Conservation (phyloP, 2,329 filamentous ascomycete genomes). For the Pseudocercospora eumusae region DNA sequence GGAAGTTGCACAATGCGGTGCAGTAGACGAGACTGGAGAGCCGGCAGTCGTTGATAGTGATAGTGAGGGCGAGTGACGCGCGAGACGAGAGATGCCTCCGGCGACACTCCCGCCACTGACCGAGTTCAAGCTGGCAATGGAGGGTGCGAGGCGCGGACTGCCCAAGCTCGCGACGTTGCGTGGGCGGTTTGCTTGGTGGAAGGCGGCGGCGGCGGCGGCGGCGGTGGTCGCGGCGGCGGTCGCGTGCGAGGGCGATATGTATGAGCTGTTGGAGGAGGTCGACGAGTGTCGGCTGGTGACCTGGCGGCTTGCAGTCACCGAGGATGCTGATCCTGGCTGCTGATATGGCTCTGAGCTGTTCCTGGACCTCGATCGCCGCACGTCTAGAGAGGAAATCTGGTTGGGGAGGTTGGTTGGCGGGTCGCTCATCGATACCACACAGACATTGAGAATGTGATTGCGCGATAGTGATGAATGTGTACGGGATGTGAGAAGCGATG, state of each 20-base stretch:
- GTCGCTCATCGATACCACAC: conserved; percentile 55
- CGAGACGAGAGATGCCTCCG: conserved; percentile 58
- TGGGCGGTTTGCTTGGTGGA: conserved; percentile 58
- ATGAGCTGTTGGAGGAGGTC: conserved; percentile 56
- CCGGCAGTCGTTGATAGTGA: conserved; percentile 55
- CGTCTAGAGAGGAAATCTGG: conserved; percentile 26
- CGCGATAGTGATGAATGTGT: conserved; percentile 11
- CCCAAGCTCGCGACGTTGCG: conserved; percentile 58
- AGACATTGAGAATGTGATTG: conserved; percentile 31
- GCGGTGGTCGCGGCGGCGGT: conserved; percentile 44
- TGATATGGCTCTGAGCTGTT: conserved; percentile 22
- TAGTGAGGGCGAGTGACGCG: conserved; percentile 61
- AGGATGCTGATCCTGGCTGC: conserved; percentile 58
- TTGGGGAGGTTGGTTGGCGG: conserved; percentile 41
- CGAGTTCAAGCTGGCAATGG: conserved; percentile 56
- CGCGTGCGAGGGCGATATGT: conserved; percentile 58
- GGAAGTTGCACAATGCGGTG: conserved; percentile 46
- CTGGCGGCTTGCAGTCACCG: conserved; percentile 53
- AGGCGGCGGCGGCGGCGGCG: conserved; percentile 45
- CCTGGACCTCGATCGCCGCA: conserved; percentile 19
- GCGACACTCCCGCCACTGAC: conserved; percentile 54
- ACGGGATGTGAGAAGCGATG: neutral
- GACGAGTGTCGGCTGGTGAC: conserved; percentile 57
- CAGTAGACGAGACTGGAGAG: conserved; percentile 57
- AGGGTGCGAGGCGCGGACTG: conserved; percentile 57